Conservation (phyloP, 208 protist genomes). For the Tritrichomonas foetus region DNA sequence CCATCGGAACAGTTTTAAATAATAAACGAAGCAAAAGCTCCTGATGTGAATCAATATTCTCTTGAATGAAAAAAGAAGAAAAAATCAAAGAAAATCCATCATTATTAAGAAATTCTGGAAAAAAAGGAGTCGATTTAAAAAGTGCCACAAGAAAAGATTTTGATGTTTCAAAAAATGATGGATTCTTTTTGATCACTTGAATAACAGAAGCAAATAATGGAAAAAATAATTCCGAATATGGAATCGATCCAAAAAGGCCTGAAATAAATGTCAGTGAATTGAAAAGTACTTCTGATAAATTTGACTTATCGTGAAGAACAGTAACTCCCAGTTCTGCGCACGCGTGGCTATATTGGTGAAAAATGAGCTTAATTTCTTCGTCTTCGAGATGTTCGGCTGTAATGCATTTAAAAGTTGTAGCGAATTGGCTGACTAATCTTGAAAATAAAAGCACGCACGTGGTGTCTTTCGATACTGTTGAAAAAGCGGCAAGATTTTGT, state of each 20-base stretch:
- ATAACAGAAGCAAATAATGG: background rate
- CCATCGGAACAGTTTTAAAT: no score
- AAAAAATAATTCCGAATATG: background rate
- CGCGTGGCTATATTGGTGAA: no score
- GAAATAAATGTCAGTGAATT: background rate
- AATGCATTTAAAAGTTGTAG: no score
- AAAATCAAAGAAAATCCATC: constrained; percentile 30
- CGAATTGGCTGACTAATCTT: no score
- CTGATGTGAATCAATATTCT: background rate
- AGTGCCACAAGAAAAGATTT: background rate
- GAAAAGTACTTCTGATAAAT: background rate
- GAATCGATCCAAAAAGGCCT: background rate
- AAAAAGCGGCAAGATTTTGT: no score
- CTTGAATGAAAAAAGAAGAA: background rate
- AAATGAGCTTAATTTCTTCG: no score
- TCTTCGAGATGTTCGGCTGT: no score
- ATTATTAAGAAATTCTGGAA: background rate
- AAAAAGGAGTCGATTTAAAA: background rate
- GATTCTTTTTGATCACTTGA: background rate
- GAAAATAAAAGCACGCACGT: no score
- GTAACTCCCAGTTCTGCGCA: background rate
- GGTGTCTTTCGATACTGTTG: no score
- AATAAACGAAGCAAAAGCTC: no score
- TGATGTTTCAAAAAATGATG: background rate
- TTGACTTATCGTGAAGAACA: background rate